Conservation (phyloP, 805 yeast genomes). For the Barnettozyma sp. region DNA sequence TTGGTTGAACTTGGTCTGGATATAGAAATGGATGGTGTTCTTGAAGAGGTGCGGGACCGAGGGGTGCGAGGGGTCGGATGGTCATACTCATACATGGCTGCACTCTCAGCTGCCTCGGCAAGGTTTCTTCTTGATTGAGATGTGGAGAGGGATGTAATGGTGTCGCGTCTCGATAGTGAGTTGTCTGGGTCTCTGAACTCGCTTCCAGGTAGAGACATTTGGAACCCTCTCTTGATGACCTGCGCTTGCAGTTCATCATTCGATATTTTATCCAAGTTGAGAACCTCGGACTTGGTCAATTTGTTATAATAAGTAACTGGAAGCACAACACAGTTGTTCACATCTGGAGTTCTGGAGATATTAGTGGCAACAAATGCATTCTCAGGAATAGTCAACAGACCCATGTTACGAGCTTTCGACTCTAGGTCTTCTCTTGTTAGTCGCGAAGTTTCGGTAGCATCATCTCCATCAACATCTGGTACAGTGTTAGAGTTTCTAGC, state of each 20-base stretch:
- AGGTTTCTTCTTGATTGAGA: slow-evolving; percentile 22
- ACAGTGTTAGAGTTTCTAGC: slow-evolving; percentile 5
- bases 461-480: too few relatives aligned
- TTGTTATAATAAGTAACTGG: slow-evolving; percentile 60
- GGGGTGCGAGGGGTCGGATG: slow-evolving; percentile 15
- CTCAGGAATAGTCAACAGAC: slow-evolving; percentile 50
- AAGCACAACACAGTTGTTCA: slow-evolving; percentile 50
- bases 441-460: slow-evolving; percentile 2
- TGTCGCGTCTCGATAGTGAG: slow-evolving; percentile 16
- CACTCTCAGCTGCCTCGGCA: slow-evolving; percentile 26
- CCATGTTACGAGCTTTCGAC: slow-evolving; percentile 37
- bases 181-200: slow-evolving; percentile 11
- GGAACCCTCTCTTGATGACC: slow-evolving; percentile 45
- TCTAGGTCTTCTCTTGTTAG: slow-evolving; percentile 26
- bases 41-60: slow-evolving; percentile 17
- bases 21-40: slow-evolving; percentile 8
- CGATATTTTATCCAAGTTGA: slow-evolving; percentile 38
- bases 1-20: slow-evolving; percentile 16
- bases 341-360: slow-evolving; percentile 46
- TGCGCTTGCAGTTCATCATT: slow-evolving; percentile 40
- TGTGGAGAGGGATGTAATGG: slow-evolving; percentile 20
- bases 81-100: slow-evolving; percentile 26
- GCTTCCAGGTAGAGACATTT: slow-evolving; percentile 21
- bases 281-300: slow-evolving; percentile 39
- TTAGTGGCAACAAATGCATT: slow-evolving; percentile 59